Conservation (phyloP, 305 asterid species). For the Fraxinus latifolia region DNA sequence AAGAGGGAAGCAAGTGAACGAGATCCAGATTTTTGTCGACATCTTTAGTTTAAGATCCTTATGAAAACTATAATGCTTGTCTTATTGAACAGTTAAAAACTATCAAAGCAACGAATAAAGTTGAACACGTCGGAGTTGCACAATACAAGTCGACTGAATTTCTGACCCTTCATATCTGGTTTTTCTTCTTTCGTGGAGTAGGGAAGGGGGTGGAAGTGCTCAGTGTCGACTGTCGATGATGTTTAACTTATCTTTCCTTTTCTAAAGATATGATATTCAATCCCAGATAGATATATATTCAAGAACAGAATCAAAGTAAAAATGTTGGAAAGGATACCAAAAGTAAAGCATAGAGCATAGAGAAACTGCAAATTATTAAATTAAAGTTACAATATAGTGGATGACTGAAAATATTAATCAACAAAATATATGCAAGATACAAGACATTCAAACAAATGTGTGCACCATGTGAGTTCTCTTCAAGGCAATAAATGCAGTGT, state of each 20-base stretch:
- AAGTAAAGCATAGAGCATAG: background rate
- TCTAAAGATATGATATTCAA: background rate
- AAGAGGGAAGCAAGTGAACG: background rate
- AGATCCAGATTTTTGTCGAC: background rate
- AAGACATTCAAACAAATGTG: background rate
- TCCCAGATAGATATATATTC: background rate
- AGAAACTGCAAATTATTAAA: background rate
- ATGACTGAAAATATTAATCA: constrained; percentile 3
- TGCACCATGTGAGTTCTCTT: background rate
- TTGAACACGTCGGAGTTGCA: constrained; percentile 9
- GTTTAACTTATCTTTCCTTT: constrained; percentile 14
- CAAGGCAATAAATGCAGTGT: background rate
- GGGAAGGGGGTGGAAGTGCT: background rate
- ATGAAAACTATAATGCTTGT: background rate
- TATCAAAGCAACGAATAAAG: background rate
- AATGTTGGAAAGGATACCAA: background rate
- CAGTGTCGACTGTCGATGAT: background rate
- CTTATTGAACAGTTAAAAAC: background rate
- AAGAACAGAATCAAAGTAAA: background rate
- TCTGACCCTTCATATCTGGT: background rate
- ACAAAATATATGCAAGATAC: background rate
- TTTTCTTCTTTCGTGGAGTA: background rate
- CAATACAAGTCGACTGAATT: background rate
- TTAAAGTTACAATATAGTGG: background rate
- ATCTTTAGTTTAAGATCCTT: constrained; percentile 2